These are phyloP conservation scores for Sophora flavescens DNA, from an alignment of 306 rosid genomes.

Conservation along the genomic window DNA sequence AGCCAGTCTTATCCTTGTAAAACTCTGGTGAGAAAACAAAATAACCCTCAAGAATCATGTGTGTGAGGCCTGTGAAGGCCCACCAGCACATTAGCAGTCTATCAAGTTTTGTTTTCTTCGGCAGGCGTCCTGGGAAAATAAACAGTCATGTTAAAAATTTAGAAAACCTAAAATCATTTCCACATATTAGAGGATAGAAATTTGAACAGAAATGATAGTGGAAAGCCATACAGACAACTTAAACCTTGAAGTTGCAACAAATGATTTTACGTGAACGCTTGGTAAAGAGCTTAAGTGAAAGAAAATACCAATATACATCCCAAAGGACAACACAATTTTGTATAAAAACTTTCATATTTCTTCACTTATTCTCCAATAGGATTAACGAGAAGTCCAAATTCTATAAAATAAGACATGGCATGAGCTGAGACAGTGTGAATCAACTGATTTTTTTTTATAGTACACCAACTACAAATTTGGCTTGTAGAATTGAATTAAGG, in stretches of 20 bases:
- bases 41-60: conserved; percentile 79
- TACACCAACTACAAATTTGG: conserved; percentile 14
- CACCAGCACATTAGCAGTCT: conserved; percentile 96
- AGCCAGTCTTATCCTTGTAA: conserved; percentile 75
- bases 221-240: neutral
- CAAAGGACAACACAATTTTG: neutral
- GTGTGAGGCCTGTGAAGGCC: conserved; percentile 94
- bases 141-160: conserved; percentile 19
- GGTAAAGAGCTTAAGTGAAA: neutral
- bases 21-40: conserved; percentile 85
- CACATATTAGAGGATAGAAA: neutral
- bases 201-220: neutral
- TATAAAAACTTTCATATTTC: neutral
- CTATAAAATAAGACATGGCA: neutral
- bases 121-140: conserved; percentile 60
- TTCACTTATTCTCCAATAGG: neutral
- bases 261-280: neutral
- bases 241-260: conserved; percentile 32
- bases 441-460: neutral
- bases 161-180: conserved; percentile 12
- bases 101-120: conserved; percentile 67
- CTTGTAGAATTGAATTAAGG: conserved; percentile 1
- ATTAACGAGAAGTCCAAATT: neutral
- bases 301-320: neutral
- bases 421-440: conserved; percentile 18